Percentiles rank a stretch among this genome's conserved stretches.
Conservation (phyloP, 495 filamentous ascomycete species). For the Tuber umbilicatum region DNA sequence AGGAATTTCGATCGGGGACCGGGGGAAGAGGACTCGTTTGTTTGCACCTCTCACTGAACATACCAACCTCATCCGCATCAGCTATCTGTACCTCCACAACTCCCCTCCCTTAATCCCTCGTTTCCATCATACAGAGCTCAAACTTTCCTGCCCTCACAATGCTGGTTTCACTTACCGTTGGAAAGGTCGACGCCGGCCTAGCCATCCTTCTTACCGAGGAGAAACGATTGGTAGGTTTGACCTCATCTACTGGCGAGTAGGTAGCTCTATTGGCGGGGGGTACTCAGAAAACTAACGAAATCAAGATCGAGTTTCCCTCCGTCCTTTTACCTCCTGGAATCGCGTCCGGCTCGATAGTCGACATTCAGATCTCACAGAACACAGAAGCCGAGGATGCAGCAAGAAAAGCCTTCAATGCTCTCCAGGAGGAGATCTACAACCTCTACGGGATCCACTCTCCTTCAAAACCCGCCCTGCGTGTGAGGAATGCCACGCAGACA, state of each 20-base stretch:
- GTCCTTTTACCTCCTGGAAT: conserved; percentile 94
- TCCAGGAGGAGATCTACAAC: conserved; percentile 79
- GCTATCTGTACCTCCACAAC: conserved; percentile 11
- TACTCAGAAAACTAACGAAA: conserved; percentile 20
- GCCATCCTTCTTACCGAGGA: conserved; percentile 94
- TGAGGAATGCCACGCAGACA: conserved; percentile 93
- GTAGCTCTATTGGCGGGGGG: conserved; percentile 19
- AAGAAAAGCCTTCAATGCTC: conserved; percentile 64
- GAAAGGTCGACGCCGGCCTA: conserved; percentile 97
- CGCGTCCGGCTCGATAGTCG: conserved; percentile 89
- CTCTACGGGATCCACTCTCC: conserved; percentile 79
- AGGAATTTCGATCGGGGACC: background rate
- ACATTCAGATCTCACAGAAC: conserved; percentile 93
- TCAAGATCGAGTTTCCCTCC: conserved; percentile 95
- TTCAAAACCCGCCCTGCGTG: conserved; percentile 71
- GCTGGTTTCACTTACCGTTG: conserved; percentile 96
- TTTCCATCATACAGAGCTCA: background rate
- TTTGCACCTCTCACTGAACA: background rate
- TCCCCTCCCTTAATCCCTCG: background rate
- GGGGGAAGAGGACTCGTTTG: background rate
- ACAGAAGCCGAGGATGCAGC: conserved; percentile 64
- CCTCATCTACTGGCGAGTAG: background rate
- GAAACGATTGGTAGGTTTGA: conserved; percentile 74
- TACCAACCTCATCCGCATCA: background rate
- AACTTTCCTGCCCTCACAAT: conserved; percentile 46